Conservation (phyloP, 352 stramenopile genomes). For the Peronospora farinosa region DNA sequence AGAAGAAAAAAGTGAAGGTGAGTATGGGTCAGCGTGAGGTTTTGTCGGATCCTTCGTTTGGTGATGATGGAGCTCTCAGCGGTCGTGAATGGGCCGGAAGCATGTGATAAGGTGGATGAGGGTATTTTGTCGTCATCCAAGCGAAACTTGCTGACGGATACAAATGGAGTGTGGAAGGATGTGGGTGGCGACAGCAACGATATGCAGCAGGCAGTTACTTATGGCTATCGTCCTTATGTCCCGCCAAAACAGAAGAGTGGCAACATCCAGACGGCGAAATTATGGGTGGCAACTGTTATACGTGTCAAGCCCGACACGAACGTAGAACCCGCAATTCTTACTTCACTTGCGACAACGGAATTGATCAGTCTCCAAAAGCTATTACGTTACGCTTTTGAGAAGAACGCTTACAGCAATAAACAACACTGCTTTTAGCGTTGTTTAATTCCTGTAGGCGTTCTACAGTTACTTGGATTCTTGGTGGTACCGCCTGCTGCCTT, state of each 20-base stretch:
- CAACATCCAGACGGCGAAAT: slow-evolving; percentile 25
- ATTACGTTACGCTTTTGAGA: slow-evolving; percentile 48
- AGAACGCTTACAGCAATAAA: too few species aligned
- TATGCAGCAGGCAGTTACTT: slow-evolving; percentile 21
- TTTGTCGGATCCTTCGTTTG: slow-evolving; percentile 34
- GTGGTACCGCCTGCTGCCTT: slow-evolving; percentile 39
- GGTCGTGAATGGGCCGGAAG: slow-evolving; percentile 9
- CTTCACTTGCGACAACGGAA: slow-evolving; percentile 12
- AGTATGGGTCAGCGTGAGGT: slow-evolving; percentile 34
- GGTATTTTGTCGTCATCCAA: slow-evolving; percentile 34
- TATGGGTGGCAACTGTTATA: slow-evolving; percentile 18
- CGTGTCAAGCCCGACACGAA: slow-evolving; percentile 20
- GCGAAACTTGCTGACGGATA: slow-evolving; percentile 19
- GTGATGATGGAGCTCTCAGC: slow-evolving; percentile 24
- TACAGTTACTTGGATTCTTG: slow-evolving; percentile 55
- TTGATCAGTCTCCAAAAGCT: slow-evolving; percentile 60
- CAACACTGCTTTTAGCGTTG: slow-evolving; percentile 47
- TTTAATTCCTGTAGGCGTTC: slow-evolving; percentile 50
- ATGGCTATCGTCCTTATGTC: slow-evolving; percentile 45
- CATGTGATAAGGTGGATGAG: slow-evolving; percentile 33
- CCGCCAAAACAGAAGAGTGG: slow-evolving; percentile 48
- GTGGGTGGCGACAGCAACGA: slow-evolving; percentile 21
- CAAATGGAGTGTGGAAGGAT: slow-evolving; percentile 35
- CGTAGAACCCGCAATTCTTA: slow-evolving; percentile 8
- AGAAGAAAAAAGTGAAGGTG: slow-evolving; percentile 80